Evolutionary conservation across 306 rosid species (phyloP).

Genomic region (Gynostemma pentaphyllum): DNA sequence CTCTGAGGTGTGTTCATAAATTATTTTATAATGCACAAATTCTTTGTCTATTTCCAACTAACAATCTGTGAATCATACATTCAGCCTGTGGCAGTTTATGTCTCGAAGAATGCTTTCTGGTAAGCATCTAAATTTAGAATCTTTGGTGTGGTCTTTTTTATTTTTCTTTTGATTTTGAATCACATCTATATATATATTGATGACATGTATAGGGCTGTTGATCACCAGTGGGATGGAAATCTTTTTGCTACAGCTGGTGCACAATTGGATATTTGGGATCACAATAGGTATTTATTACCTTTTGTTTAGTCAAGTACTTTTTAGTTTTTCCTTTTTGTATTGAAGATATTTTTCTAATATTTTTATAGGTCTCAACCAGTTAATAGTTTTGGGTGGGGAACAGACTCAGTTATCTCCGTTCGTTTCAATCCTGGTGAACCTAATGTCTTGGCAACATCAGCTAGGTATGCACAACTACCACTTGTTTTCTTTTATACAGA

Average conservation of each 20-base stretch:
- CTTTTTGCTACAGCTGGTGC: slow-evolving; percentile 93
- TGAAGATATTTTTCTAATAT: slow-evolving; percentile 9
- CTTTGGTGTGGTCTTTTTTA: background rate
- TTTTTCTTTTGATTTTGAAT: background rate
- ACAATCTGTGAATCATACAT: slow-evolving; percentile 14
- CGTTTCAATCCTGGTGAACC: slow-evolving; percentile 82
- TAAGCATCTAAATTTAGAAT: slow-evolving; percentile 21
- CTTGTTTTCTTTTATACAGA: background rate
- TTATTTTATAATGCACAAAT: background rate
- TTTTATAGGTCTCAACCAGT: slow-evolving; percentile 63
- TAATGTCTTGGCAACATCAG: slow-evolving; percentile 63
- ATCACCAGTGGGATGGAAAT: slow-evolving; percentile 83
- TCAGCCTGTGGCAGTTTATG: slow-evolving; percentile 64
- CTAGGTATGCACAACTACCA: slow-evolving; percentile 35
- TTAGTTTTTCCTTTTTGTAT: slow-evolving; percentile 9
- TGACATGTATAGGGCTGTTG: slow-evolving; percentile 69
- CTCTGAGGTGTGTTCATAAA: slow-evolving; percentile 34
- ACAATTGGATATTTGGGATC: slow-evolving; percentile 83
- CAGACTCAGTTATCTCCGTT: slow-evolving; percentile 60
- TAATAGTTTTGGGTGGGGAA: slow-evolving; percentile 67
- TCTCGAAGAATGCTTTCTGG: slow-evolving; percentile 80
- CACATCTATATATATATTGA: slow-evolving; percentile 3
- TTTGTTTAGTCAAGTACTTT: slow-evolving; percentile 1
- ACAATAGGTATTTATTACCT: slow-evolving; percentile 51
- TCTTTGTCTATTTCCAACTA: slow-evolving; percentile 2